Evolutionary conservation across 371 early-diverging fungal species (phyloP).

Genomic region (Blyttiomyces sp.): DNA sequence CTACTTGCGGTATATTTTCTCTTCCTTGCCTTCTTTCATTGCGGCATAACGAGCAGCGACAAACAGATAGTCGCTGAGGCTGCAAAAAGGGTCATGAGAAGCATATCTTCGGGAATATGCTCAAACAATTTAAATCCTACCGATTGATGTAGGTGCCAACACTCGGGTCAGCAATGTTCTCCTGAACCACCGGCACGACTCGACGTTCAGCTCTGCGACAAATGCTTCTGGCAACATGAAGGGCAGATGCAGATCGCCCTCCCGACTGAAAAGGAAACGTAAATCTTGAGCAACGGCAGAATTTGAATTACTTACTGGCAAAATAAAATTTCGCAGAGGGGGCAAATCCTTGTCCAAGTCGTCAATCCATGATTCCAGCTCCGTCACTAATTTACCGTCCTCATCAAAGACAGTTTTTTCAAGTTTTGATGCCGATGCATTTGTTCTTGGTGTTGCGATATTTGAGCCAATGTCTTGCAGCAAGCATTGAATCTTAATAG

Average conservation of each 20-base stretch:
- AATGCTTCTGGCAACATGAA: slow-evolving; percentile 70
- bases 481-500: slow-evolving; percentile 78
- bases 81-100: too few species aligned
- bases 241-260: slow-evolving; percentile 64
- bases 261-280: slow-evolving; percentile 56
- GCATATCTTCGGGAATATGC: too few species aligned
- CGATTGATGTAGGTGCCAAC: slow-evolving; percentile 73
- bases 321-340: slow-evolving; percentile 76
- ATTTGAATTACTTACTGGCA: slow-evolving; percentile 60
- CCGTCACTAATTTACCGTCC: slow-evolving; percentile 51
- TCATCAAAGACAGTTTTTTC: slow-evolving; percentile 75
- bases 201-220: slow-evolving; percentile 86
- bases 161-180: slow-evolving; percentile 56
- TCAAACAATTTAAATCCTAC: slow-evolving; percentile 38
- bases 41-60: slow-evolving; percentile 81
- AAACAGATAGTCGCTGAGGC: slow-evolving; percentile 88
- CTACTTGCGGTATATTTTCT: slow-evolving; percentile 61
- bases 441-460: slow-evolving; percentile 82
- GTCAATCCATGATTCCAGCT: slow-evolving; percentile 88
- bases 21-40: slow-evolving; percentile 59
- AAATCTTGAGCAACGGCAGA: slow-evolving; percentile 36
- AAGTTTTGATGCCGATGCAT: slow-evolving; percentile 49
- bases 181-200: slow-evolving; percentile 71
- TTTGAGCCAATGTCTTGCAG: slow-evolving; percentile 88
- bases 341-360: slow-evolving; percentile 68